phyloP scores from a whole-genome alignment of 2,329 filamentous ascomycete genomes.

The Colletotrichum zoysiae region DNA sequence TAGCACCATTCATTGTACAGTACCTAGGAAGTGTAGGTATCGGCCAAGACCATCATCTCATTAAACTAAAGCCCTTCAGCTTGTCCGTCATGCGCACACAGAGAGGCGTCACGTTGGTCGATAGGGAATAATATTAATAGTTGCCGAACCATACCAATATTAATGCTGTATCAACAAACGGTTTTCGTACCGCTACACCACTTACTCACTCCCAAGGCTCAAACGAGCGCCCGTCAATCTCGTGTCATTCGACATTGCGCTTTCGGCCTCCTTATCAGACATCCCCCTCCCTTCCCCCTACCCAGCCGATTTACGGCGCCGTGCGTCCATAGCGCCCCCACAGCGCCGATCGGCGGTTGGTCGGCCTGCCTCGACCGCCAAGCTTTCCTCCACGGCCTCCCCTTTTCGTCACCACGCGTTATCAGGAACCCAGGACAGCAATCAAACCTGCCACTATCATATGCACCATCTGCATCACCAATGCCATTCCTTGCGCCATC shows the following conservation, averaged over 20 bases:
- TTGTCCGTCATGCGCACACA: constrained; percentile 16
- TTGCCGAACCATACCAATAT: constrained; percentile 25
- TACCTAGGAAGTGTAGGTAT: too few species aligned
- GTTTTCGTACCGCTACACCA: constrained; percentile 17
- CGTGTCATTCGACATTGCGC: constrained; percentile 35
- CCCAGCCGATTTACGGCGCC: constrained; percentile 37
- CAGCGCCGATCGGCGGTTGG: constrained; percentile 34
- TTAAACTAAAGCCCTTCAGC: constrained; percentile 12
- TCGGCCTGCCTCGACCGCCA: constrained; percentile 28
- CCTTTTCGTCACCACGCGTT: constrained; percentile 32
- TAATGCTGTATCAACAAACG: constrained; percentile 19
- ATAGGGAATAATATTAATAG: constrained; percentile 23
- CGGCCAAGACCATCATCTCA: constrained; percentile 23
- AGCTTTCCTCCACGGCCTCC: constrained; percentile 26
- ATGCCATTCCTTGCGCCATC: constrained; percentile 22
- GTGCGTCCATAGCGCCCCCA: not conserved
- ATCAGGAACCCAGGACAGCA: constrained; percentile 32
- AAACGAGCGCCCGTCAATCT: constrained; percentile 29
- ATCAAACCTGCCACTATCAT: constrained; percentile 26
- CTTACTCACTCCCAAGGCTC: constrained; percentile 26
- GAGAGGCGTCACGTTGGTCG: constrained; percentile 11
- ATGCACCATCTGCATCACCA: constrained; percentile 24
- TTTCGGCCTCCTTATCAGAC: constrained; percentile 36
- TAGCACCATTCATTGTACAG: constrained; percentile 10
- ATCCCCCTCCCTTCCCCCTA: constrained; percentile 33